These are phyloP conservation scores for Tieghemostelium lacteum DNA, from an alignment of 78 protist genomes.

Conservation along the genomic window DNA sequence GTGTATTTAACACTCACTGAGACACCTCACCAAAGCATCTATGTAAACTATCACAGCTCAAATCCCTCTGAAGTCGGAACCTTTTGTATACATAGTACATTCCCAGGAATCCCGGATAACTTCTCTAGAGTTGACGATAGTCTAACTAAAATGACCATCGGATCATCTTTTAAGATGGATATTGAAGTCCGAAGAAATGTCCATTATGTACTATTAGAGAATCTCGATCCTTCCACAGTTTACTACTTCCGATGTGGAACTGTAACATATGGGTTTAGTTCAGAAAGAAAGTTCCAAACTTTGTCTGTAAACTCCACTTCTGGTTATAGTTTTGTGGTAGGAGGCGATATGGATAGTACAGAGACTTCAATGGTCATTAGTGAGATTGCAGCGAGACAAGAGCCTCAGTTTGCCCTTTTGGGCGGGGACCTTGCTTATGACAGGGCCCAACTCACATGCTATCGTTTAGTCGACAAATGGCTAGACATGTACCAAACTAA, in stretches of 20 bases:
- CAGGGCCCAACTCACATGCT: slow-evolving; percentile 58
- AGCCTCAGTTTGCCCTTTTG: slow-evolving; percentile 68
- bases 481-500: slow-evolving; percentile 41
- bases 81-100: neutral
- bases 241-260: slow-evolving; percentile 51
- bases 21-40: slow-evolving; percentile 2
- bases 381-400: slow-evolving; percentile 1
- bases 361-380: neutral
- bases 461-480: slow-evolving; percentile 72
- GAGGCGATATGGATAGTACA: slow-evolving; percentile 55
- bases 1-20: slow-evolving; percentile 46
- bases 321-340: slow-evolving; percentile 25
- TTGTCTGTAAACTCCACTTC: neutral
- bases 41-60: slow-evolving; percentile 42
- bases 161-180: slow-evolving; percentile 31
- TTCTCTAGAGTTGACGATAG: neutral
- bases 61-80: neutral
- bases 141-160: neutral
- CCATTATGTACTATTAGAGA: slow-evolving; percentile 30
- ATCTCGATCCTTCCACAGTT: neutral
- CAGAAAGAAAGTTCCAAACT: slow-evolving; percentile 37
- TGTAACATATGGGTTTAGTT: neutral
- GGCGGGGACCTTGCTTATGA: slow-evolving; percentile 83
- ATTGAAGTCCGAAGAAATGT: slow-evolving; percentile 30
- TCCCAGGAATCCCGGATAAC: no score